These are phyloP conservation scores for Saccharomycopsis babjevae DNA, from an alignment of 805 yeast genomes.

Conservation along the genomic window DNA sequence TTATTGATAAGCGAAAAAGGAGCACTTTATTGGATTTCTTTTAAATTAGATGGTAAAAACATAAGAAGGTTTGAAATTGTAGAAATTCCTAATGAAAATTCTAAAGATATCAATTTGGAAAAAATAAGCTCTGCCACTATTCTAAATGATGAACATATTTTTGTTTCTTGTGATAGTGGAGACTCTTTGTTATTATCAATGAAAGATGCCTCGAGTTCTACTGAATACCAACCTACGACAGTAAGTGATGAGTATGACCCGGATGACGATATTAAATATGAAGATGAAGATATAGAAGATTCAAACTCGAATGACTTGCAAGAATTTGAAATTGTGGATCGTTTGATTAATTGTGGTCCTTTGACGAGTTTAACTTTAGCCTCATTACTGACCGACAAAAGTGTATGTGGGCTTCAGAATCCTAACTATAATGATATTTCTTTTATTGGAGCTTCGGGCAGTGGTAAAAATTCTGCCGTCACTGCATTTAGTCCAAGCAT, in stretches of 20 bases:
- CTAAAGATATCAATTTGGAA: not conserved
- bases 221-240: constrained; percentile 6
- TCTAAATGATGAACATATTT: constrained; percentile 3
- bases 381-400: constrained; percentile 40
- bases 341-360: constrained; percentile 61
- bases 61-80: constrained; percentile 11
- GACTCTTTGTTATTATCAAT: constrained; percentile 11
- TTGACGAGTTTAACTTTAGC: constrained; percentile 60
- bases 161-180: constrained; percentile 13
- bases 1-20: constrained; percentile 13
- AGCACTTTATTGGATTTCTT: constrained; percentile 14
- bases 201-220: constrained; percentile 3
- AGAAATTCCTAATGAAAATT: constrained; percentile 1
- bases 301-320: not conserved
- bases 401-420: constrained; percentile 52
- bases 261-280: constrained; percentile 19
- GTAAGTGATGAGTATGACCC: constrained; percentile 12
- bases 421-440: constrained; percentile 61
- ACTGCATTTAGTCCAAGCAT: constrained; percentile 58
- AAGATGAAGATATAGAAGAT: constrained; percentile 14
- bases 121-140: constrained; percentile 4
- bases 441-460: constrained; percentile 62
- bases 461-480: constrained; percentile 42
- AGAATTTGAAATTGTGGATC: constrained; percentile 35
- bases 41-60: constrained; percentile 15